A percentile compares a stretch with the other conserved stretches of the same genome.
These are phyloP conservation scores for Penicillium egyptiacum DNA, from an alignment of 495 filamentous ascomycete genomes.

Conservation along the genomic window DNA sequence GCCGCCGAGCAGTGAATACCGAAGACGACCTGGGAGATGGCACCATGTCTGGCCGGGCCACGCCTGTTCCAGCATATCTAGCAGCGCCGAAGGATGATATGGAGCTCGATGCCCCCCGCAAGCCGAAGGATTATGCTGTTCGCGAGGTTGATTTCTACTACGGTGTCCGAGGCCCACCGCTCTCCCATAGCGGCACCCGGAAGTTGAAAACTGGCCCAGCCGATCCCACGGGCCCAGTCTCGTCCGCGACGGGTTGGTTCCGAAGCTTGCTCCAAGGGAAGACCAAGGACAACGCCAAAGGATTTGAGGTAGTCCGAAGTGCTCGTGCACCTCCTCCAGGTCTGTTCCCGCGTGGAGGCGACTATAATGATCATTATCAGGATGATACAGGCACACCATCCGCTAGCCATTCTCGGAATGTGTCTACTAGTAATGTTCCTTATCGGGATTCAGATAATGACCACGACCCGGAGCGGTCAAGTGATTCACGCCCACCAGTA, in stretches of 20 bases:
- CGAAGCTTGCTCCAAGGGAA: conserved; percentile 75
- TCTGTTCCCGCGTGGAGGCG: conserved; percentile 35
- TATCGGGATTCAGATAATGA: conserved; percentile 53
- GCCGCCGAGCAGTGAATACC: conserved; percentile 30
- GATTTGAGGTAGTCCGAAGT: conserved; percentile 93
- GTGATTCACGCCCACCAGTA: conserved; percentile 43
- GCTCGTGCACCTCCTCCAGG: conserved; percentile 59
- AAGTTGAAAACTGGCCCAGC: conserved; percentile 91
- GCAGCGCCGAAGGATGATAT: conserved; percentile 54
- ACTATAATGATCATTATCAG: conserved; percentile 58
- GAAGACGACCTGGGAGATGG: conserved; percentile 47
- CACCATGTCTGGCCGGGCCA: conserved; percentile 50
- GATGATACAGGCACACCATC: conserved; percentile 50
- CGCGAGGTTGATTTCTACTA: conserved; percentile 96
- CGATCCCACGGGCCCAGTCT: conserved; percentile 87
- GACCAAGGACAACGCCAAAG: conserved; percentile 85
- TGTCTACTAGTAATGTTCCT: conserved; percentile 37
- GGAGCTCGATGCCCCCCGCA: conserved; percentile 50
- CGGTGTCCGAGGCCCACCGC: conserved; percentile 82
- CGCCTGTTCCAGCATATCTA: conserved; percentile 54
- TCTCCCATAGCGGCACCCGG: conserved; percentile 75
- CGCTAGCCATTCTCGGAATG: conserved; percentile 31
- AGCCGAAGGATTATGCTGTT: conserved; percentile 79
- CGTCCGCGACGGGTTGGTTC: conserved; percentile 86
- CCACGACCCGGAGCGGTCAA: conserved; percentile 10